phyloP scores from a whole-genome alignment of 768 basidiomycete genomes.

The Clavulina sp. region DNA sequence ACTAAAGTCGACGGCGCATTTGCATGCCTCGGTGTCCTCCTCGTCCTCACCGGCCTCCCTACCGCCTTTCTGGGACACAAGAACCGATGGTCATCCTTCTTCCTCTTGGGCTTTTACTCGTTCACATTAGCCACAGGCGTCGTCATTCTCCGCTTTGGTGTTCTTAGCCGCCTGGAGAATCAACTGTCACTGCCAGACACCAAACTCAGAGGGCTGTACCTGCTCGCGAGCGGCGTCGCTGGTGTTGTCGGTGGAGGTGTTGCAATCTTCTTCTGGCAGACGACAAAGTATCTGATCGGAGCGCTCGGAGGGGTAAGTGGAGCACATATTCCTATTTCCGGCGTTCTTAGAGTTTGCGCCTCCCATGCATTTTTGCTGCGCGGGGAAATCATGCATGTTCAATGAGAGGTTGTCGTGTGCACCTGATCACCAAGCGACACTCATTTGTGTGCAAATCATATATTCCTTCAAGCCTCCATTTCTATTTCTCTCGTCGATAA shows the following conservation, averaged over 20 bases:
- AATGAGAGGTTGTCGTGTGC: too few species aligned
- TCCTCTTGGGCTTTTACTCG: slow-evolving; percentile 82
- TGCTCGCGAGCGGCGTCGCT: slow-evolving; percentile 62
- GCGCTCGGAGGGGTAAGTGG: slow-evolving; percentile 64
- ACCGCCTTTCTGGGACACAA: slow-evolving; percentile 88
- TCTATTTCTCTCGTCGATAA: too few species aligned
- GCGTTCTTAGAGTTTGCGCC: too few species aligned
- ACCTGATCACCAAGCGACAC: too few species aligned
- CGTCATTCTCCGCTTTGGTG: slow-evolving; percentile 76
- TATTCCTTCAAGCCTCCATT: too few species aligned
- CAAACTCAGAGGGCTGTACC: slow-evolving; percentile 77
- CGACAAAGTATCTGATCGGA: slow-evolving; percentile 57
- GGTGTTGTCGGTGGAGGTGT: slow-evolving; percentile 71
- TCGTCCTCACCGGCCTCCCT: slow-evolving; percentile 79
- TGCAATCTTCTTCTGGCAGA: slow-evolving; percentile 87
- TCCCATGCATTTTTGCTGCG: too few species aligned
- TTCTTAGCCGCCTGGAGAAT: slow-evolving; percentile 30
- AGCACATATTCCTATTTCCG: too few species aligned
- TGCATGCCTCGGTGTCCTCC: slow-evolving; percentile 70
- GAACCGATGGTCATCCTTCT: slow-evolving; percentile 92
- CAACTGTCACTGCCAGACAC: slow-evolving; percentile 63
- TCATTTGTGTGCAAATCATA: too few species aligned
- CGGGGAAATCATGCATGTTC: too few species aligned
- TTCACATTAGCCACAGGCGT: slow-evolving; percentile 72
- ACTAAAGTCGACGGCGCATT: slow-evolving; percentile 77